Conservation (phyloP, 148 eudicot species). For the Silene uniflora region DNA sequence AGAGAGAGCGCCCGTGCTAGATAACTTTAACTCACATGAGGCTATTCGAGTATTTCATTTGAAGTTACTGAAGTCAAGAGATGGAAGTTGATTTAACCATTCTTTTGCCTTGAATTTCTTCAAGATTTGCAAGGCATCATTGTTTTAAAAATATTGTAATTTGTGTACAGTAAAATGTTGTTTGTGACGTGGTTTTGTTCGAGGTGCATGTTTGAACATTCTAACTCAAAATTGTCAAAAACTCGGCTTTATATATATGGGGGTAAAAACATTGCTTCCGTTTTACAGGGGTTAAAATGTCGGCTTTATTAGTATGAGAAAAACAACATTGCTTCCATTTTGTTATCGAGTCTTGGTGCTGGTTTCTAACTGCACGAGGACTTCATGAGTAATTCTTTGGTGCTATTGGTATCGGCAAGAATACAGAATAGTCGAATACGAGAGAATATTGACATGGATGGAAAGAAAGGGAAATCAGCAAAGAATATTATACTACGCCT, state of each 20-base stretch:
- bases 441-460: neutral
- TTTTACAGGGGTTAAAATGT: neutral
- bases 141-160: constrained; percentile 23
- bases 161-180: constrained; percentile 26
- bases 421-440: neutral
- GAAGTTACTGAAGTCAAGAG: constrained; percentile 10
- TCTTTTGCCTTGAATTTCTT: constrained; percentile 2
- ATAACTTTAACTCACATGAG: constrained; percentile 16
- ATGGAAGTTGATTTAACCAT: neutral
- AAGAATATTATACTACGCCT: too few relatives aligned
- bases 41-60: neutral
- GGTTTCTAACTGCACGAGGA: constrained; percentile 26
- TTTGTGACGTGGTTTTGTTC: neutral
- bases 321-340: neutral
- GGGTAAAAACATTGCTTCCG: constrained; percentile 22
- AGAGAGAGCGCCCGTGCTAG: constrained; percentile 27
- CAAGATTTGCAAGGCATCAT: constrained; percentile 12
- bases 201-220: constrained; percentile 11
- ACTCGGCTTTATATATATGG: constrained; percentile 16
- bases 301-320: neutral
- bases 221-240: neutral
- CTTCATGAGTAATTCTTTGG: constrained; percentile 31
- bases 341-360: too few relatives aligned
- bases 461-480: too few relatives aligned
- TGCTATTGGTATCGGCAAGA: constrained; percentile 20